Base-by-base conservation (phyloP, 2,329 filamentous ascomycete species). In the Cladophialophora chaetospira region DNA sequence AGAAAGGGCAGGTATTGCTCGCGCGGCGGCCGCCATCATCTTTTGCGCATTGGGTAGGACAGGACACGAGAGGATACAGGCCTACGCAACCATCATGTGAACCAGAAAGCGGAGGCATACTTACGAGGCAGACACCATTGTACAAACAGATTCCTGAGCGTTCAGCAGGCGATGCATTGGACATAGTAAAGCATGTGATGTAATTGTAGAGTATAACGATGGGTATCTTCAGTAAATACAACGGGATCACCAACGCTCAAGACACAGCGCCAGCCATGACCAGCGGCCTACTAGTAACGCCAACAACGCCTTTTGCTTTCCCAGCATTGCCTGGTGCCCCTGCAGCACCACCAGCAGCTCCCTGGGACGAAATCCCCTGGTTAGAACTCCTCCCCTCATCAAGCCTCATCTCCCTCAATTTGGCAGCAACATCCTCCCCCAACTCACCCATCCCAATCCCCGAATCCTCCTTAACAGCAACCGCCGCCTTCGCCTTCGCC, bases 231-330 rank as follows among this genome's bases (percentile, higher is more conserved):
- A 33, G 13, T 33, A 13, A 33, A 33, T 33, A 33, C 29, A 33
- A 8, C 36, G 31, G 15, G 6, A 40, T 3, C 15, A 40, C n/a
- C 13, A 40, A 40, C 36, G 23, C 35, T 62, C 60, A 62, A 42
- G 60, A 62, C 15, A 60, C 60, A 15, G 53, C 53, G 17, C 53
- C 50, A 8, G 60, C 60, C 47, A 62, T 55, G n/a, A 55, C 57
- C 13, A 62, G 50, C 10, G 57, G 57, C 36, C 60, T 31, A n/a
- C n/a, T n/a, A n/a, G n/a, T n/a, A 1, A 62, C 58, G n/a, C 52
- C 58, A 11, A 58, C 58, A 17, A 58, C 36, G 11, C 53, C 55
- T 10, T 55, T 43, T 21, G 49, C 49, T 51, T 58, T 61, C 17
- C 42, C 42, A 44, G 21, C 40, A 26, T 17, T 5, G 13, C 8